phyloP scores from a whole-genome alignment of 768 basidiomycete genomes.

The Mycena venus region DNA sequence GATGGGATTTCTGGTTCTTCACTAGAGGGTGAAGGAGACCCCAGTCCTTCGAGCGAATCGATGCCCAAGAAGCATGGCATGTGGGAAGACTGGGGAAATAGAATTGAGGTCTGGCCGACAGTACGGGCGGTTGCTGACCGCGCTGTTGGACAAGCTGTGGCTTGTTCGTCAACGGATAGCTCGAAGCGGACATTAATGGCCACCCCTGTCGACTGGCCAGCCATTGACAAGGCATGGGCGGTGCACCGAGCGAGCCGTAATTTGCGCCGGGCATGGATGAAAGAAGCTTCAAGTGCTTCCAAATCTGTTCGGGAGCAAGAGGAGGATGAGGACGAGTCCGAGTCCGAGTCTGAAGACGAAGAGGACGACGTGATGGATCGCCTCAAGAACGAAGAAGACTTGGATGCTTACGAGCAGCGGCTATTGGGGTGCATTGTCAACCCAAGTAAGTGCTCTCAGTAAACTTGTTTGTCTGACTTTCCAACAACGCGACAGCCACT shows the following conservation, averaged over 20 bases:
- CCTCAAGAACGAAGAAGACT: conserved; percentile 79
- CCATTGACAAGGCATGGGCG: conserved; percentile 76
- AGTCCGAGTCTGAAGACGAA: conserved; percentile 62
- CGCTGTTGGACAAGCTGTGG: conserved; percentile 76
- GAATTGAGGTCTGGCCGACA: conserved; percentile 76
- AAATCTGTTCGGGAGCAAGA: conserved; percentile 45
- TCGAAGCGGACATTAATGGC: conserved; percentile 63
- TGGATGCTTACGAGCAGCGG: conserved; percentile 86
- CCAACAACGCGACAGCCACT: conserved; percentile 57
- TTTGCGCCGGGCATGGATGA: conserved; percentile 73
- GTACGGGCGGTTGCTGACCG: conserved; percentile 83
- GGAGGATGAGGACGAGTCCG: conserved; percentile 51
- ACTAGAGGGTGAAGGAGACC: conserved; percentile 24
- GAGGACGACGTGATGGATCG: conserved; percentile 84
- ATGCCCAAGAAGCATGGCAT: conserved; percentile 42
- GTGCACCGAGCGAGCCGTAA: conserved; percentile 63
- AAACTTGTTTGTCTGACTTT: conserved; percentile 22
- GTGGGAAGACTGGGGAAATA: conserved; percentile 79
- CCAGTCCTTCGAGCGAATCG: not conserved
- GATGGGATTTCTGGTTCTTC: conserved; percentile 24
- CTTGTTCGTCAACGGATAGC: conserved; percentile 31
- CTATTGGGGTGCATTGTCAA: conserved; percentile 91
- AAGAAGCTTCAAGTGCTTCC: conserved; percentile 55
- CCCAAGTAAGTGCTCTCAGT: conserved; percentile 61
- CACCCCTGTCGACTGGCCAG: conserved; percentile 76